These are phyloP conservation scores for Fusarium gaditjirri DNA, from an alignment of 2,329 filamentous ascomycete species.

Conservation along the genomic window DNA sequence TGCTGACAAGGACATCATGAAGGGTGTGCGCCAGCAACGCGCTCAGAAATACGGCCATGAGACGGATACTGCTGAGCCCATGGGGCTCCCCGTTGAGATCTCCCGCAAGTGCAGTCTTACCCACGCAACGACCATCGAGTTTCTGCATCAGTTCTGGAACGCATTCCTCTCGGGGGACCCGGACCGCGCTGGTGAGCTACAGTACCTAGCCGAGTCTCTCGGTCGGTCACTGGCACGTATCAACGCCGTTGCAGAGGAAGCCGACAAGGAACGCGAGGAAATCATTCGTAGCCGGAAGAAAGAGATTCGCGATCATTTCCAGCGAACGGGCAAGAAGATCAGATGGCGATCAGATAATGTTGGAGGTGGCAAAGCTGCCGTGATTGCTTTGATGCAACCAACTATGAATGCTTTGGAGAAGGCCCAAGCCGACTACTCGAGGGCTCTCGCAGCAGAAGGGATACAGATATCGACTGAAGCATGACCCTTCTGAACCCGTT, in stretches of 20 bases:
- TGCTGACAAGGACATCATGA: conserved; percentile 74
- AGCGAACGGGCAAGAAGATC: conserved; percentile 78
- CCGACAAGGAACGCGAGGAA: conserved; percentile 77
- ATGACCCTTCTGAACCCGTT: background rate
- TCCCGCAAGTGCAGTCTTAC: conserved; percentile 72
- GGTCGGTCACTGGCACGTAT: conserved; percentile 81
- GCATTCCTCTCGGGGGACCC: conserved; percentile 90
- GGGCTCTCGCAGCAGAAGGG: conserved; percentile 73
- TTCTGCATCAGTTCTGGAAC: conserved; percentile 96
- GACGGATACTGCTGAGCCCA: conserved; percentile 61
- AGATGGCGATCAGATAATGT: conserved; percentile 75
- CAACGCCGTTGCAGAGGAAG: conserved; percentile 80
- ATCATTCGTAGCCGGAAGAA: conserved; percentile 73
- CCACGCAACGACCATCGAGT: conserved; percentile 93
- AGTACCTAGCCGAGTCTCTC: conserved; percentile 84
- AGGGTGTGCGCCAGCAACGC: conserved; percentile 71
- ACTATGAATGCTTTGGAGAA: conserved; percentile 76
- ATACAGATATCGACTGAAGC: conserved; percentile 60
- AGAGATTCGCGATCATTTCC: conserved; percentile 76
- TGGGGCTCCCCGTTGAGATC: conserved; percentile 65
- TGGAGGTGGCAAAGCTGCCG: conserved; percentile 79
- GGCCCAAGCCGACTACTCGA: conserved; percentile 77
- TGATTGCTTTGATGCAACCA: conserved; percentile 80
- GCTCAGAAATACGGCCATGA: conserved; percentile 65
- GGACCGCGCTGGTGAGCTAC: conserved; percentile 81